phyloP scores from a whole-genome alignment of 345 rosid genomes.

The Acer yangbiense region DNA sequence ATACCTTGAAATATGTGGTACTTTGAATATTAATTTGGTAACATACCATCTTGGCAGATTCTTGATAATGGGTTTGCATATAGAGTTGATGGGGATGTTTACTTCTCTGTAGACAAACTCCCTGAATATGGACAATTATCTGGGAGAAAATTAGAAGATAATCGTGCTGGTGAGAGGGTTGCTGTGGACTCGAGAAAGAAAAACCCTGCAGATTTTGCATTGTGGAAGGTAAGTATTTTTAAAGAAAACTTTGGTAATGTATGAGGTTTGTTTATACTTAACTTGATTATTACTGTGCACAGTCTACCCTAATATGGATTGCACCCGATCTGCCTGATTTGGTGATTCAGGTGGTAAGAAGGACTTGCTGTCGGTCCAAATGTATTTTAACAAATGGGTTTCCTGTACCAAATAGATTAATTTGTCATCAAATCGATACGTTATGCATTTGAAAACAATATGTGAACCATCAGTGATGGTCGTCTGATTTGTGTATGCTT shows the following conservation, averaged over 20 bases:
- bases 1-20: background rate
- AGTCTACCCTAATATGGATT: background rate
- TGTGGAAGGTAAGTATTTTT: constrained; percentile 71
- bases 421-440: no score
- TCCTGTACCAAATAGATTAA: no score
- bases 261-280: constrained; percentile 1
- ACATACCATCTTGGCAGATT: constrained; percentile 52
- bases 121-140: constrained; percentile 81
- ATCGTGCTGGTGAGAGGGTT: constrained; percentile 95
- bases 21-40: constrained; percentile 17
- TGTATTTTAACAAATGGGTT: background rate
- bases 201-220: constrained; percentile 94
- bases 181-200: constrained; percentile 86
- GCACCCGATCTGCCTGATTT: background rate
- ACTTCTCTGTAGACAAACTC: constrained; percentile 75
- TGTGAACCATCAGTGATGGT: background rate
- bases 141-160: constrained; percentile 85
- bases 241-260: background rate
- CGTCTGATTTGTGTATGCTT: background rate
- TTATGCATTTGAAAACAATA: background rate
- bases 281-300: background rate
- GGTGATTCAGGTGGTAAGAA: background rate
- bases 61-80: constrained; percentile 86
- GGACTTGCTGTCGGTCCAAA: background rate
- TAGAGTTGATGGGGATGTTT: constrained; percentile 73